phyloP scores from a whole-genome alignment of 2,329 filamentous ascomycete genomes.

The Bipolaris oryzae region DNA sequence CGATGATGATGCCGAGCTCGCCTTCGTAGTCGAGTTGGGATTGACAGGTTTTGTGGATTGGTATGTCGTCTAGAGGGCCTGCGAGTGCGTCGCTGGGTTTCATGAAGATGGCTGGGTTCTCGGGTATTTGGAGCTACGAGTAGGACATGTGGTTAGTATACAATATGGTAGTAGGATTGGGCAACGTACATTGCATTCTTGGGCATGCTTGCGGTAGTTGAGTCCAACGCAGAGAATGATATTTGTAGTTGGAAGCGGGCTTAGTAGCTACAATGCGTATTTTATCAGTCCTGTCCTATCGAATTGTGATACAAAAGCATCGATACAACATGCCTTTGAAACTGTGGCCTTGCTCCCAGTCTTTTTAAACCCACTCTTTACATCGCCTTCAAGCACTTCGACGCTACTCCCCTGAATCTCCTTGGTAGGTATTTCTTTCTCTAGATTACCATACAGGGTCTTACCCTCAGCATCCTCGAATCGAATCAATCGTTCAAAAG shows the following conservation, averaged over 20 bases:
- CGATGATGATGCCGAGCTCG: slow-evolving; percentile 46
- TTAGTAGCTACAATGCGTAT: slow-evolving; percentile 25
- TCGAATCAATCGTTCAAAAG: slow-evolving; percentile 44
- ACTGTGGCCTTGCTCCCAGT: slow-evolving; percentile 35
- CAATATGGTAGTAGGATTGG: too few species aligned
- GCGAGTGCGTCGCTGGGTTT: slow-evolving; percentile 46
- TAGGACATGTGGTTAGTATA: background rate
- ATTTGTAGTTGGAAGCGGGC: slow-evolving; percentile 36
- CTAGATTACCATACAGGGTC: slow-evolving; percentile 40
- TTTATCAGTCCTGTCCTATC: background rate
- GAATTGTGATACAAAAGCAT: background rate
- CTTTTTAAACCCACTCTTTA: slow-evolving; percentile 39
- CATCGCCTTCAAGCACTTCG: slow-evolving; percentile 37
- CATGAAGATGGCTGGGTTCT: slow-evolving; percentile 44
- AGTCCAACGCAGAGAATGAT: slow-evolving; percentile 45
- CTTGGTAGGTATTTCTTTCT: slow-evolving; percentile 34
- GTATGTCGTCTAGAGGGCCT: slow-evolving; percentile 38
- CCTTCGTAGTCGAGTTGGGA: slow-evolving; percentile 47
- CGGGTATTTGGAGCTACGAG: slow-evolving; percentile 35
- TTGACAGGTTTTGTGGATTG: slow-evolving; percentile 42
- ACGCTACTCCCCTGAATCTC: slow-evolving; percentile 42
- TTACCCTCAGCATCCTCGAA: slow-evolving; percentile 41
- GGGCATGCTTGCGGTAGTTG: slow-evolving; percentile 45
- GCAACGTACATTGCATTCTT: slow-evolving; percentile 38
- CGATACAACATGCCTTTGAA: slow-evolving; percentile 19